Evolutionary conservation across 208 protist species (phyloP).

Genomic region (Vickermania ingenoplastis): DNA sequence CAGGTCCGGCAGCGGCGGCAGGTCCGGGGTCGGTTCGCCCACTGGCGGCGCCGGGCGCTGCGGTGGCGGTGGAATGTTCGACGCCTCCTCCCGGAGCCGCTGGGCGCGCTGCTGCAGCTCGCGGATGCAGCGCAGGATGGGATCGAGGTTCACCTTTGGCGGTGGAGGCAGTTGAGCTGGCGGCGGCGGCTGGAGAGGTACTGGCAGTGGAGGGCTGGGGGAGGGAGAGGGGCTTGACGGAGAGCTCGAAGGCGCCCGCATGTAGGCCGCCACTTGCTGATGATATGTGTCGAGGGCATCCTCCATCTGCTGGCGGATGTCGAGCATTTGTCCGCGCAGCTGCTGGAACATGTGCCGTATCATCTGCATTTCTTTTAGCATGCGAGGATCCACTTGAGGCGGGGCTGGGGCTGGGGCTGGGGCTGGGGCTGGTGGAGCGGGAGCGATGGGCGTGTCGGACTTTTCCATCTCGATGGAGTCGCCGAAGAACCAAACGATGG

Average conservation of each 20-base stretch:
- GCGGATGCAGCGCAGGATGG: not conserved
- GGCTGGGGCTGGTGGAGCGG: not conserved
- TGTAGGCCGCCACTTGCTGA: not conserved
- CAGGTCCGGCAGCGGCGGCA: not conserved
- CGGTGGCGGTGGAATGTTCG: not conserved
- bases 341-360: not conserved
- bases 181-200: not conserved
- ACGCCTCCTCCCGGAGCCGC: not conserved
- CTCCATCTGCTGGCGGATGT: not conserved
- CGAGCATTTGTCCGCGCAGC: not conserved
- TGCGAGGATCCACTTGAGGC: not conserved
- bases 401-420: not conserved
- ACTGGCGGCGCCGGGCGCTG: not conserved
- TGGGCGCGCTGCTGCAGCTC: not conserved
- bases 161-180: not conserved
- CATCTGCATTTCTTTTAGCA: not conserved
- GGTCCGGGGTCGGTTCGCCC: not conserved
- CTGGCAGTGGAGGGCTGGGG: not conserved
- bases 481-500: not conserved
- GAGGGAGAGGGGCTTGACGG: not conserved
- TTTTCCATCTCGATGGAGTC: not conserved
- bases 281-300: not conserved
- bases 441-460: not conserved
- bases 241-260: not conserved
- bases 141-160: not conserved